Evolutionary conservation across 352 stramenopile genomes (phyloP), one percentile per base, ranked within the genome.

Genomic region (Hyaloperonospora arabidopsidis): DNA sequence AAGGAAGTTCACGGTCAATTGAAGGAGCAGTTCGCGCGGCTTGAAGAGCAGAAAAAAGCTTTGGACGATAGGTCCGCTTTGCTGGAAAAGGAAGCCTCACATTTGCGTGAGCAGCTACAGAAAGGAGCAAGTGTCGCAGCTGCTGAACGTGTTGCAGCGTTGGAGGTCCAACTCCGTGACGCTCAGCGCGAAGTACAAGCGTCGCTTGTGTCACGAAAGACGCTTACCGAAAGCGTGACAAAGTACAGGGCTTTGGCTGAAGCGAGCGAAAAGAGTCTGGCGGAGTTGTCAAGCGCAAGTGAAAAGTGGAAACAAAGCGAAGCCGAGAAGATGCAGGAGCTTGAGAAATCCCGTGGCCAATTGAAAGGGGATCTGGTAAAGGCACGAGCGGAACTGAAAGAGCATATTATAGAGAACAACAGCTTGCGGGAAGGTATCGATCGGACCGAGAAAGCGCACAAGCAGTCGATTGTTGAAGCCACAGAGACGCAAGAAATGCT

Each of bases 221-320:
- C 76, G 12, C 63, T 87, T 13, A 76, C 70, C 0, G 74, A 87
- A 49, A 75, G 74, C 10, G 67, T 84, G 21, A 61, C 71, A 6
- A 81, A 86, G 49, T 91, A 89, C 63, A 91, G 89, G 52, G 69
- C 70, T 32, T 68, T 91, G 54, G 76, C 80, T 46, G 79, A 87
- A 68, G 80, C 76, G 12, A 85, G 84, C 40, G 76, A 91, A 22
- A 87, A 84, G 59, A 86, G 63, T 49, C 23, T 91, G 22, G 50
- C 61, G 0, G 80, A 84, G 36, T 53, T 91, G 19, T 89, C 80
- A 18, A 60, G 25, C 23, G 79, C 78, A 8, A 89, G 72, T 44
- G 67, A 84, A 29, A 70, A 74, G 54, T 87, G 78, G 76, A 86
- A 87, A 46, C 49, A 67, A 35, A 65, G 43, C 5, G 67, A 87